These are phyloP conservation scores for Umbelopsis sp. DNA, from an alignment of 371 early-diverging fungal species.

Conservation along the genomic window DNA sequence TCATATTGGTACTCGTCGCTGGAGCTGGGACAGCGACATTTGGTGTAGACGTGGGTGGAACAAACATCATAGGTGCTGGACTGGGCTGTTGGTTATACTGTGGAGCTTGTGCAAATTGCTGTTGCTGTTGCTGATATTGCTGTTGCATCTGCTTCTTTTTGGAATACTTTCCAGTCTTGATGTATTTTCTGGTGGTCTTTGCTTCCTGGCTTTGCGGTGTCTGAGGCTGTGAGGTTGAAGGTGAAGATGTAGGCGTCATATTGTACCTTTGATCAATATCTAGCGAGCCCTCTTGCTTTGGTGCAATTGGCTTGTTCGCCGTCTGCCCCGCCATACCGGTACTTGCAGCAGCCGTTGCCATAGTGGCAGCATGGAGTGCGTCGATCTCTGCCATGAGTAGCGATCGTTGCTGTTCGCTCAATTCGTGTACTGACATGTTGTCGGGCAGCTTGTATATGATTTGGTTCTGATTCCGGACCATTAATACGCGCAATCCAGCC, in stretches of 20 bases:
- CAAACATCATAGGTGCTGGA: constrained; percentile 18
- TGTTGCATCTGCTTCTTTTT: constrained; percentile 54
- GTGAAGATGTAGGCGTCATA: constrained; percentile 28
- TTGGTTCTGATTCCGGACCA: constrained; percentile 62
- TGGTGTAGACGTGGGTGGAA: constrained; percentile 15
- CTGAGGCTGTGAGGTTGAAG: constrained; percentile 32
- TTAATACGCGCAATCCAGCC: constrained; percentile 62
- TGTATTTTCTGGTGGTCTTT: constrained; percentile 63
- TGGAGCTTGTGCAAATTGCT: constrained; percentile 15
- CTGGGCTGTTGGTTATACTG: constrained; percentile 8
- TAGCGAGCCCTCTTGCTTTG: constrained; percentile 10
- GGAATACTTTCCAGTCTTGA: constrained; percentile 68
- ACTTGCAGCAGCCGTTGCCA: constrained; percentile 45
- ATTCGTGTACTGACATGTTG: constrained; percentile 58
- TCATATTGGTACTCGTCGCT: too few relatives aligned
- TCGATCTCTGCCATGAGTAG: constrained; percentile 56
- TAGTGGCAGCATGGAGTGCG: constrained; percentile 54
- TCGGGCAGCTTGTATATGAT: constrained; percentile 67
- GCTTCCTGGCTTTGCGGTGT: constrained; percentile 27
- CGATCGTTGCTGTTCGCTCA: constrained; percentile 54
- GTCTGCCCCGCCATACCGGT: constrained; percentile 22
- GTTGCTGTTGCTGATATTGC: constrained; percentile 21
- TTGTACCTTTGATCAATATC: constrained; percentile 1
- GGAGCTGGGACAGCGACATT: neutral
- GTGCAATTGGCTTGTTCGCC: constrained; percentile 6